Base-by-base conservation (phyloP, 106 monocot genomes). In the Vanilla planifolia region DNA sequence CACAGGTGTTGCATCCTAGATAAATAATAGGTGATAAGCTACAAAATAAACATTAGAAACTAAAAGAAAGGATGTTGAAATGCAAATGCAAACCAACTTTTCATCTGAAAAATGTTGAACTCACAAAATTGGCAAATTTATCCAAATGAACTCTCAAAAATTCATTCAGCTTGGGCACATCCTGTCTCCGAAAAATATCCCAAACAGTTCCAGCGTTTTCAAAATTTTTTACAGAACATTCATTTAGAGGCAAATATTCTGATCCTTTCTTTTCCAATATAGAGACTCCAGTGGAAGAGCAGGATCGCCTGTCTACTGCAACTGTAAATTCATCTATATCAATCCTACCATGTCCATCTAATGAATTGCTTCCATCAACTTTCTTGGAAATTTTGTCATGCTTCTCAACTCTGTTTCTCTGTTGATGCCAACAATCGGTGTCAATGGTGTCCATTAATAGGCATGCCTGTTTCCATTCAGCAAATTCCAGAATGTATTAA, bases 101-200 rank as follows among this genome's bases (percentile, higher is more conserved):
- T 69, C 75, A 79, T 75, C 75, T 21, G 60, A 61, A 63, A 60
- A 57, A 53, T 57, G 62, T 51, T 8, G 59, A 55, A 66, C 57
- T 44, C 57, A 55, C 44, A 72, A 23, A 33, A 62, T 33, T 41
- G 48, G 20, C n/a, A 59, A 94, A 51, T 51, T 83, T 83, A 32
- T 73, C 51, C 58, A 57, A 62, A 68, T 89, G 74, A 67, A 34
- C 59, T 67, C 68, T 72, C 43, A 96, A 70, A 73, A 76, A 96
- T 61, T 90, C 79, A 75, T 91, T 96, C 56, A 96, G 77, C 59
- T 77, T 90, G 27, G 79, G 81, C 52, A 91, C 76, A 81, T 96
- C 96, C 64, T 96, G 73, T 46, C 84, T 65, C 17, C 79, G 75
- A 71, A 91, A 91, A 64, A 96, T 78, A 84, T 91, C 91, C 96